Base-by-base conservation (phyloP, 106 monocot genomes). In the Dendrobium nobile region DNA sequence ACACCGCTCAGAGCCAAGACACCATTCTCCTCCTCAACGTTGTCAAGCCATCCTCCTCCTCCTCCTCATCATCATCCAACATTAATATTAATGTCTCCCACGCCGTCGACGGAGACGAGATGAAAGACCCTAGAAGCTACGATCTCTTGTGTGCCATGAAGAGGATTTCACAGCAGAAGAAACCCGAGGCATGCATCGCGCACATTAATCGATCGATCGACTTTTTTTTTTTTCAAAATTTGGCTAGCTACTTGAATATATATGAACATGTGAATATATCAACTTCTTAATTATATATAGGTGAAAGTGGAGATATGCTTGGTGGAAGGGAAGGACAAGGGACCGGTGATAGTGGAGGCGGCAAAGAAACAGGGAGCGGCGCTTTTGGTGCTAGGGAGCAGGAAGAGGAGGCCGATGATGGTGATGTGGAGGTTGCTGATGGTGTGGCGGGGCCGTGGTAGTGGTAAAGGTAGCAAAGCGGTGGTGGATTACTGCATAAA, bases 401-500 rank as follows among this genome's bases (percentile, higher is more conserved):
- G 82, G 64, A 86, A 82, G 81, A 86, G 77, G 86, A 73, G 77
- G 9, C 77, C 82, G 41, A 22, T 80, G 10, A 73, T 79, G 10
- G 6, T 78, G 2, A 73, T 79, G 17, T 84, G 86, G 89, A 41
- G 86, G 73, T 27, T 89, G 79, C 41, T 89, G 58, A 58, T 84
- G 82, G 48, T 72, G 45, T 84, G 84, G 84, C 56, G 76, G 27
- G 51, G 77, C 9, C 55, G 84, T 3, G 44, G 68, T 20, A 22
- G 64, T 5, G 5, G 79, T 20, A 22, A 22, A 1, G 9, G 79
- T 8, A 20, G 19, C 2, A 41, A 73, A 5, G 83, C 77, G 7
- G 72, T 77, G 58, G 82, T 82, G 33, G 86, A 89, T 18, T 86
- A 89, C 47, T 89, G 89, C 67, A 84, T 89, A 13, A 76, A 86